phyloP scores from a whole-genome alignment of 495 filamentous ascomycete species.

The Aspergillus asperescens region DNA sequence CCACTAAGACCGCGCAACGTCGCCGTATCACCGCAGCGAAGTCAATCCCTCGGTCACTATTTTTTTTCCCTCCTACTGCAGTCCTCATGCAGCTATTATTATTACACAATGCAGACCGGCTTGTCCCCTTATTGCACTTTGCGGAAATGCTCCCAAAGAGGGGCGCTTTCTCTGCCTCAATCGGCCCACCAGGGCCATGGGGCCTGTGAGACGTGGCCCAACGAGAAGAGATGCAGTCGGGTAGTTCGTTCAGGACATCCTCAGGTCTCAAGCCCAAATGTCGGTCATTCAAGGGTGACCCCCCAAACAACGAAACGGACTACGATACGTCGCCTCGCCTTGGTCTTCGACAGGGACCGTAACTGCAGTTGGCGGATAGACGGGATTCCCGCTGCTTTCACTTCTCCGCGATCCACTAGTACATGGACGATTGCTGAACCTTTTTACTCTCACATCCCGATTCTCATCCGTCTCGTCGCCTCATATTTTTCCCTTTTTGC shows the following conservation, averaged over 20 bases:
- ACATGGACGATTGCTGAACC: slow-evolving; percentile 21
- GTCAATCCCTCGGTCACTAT: slow-evolving; percentile 8
- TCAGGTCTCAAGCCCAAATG: slow-evolving; percentile 23
- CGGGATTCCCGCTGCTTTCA: slow-evolving; percentile 16
- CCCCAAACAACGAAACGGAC: slow-evolving; percentile 30
- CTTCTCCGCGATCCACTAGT: slow-evolving; percentile 27
- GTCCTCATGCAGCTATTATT: slow-evolving; percentile 15
- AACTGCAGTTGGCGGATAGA: slow-evolving; percentile 15
- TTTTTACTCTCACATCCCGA: slow-evolving; percentile 23
- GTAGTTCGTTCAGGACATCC: slow-evolving; percentile 38
- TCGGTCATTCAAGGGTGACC: slow-evolving; percentile 18
- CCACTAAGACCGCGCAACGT: slow-evolving; percentile 14
- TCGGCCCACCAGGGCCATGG: slow-evolving; percentile 22
- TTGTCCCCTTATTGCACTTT: slow-evolving; percentile 22
- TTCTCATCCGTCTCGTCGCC: slow-evolving; percentile 17
- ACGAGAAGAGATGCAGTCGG: slow-evolving; percentile 31
- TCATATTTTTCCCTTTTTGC: slow-evolving; percentile 23
- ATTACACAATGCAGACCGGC: slow-evolving; percentile 7
- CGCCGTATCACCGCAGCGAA: slow-evolving; percentile 15
- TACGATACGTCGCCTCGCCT: slow-evolving; percentile 42
- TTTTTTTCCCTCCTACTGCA: slow-evolving; percentile 19
- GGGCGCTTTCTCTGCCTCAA: slow-evolving; percentile 11
- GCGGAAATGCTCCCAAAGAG: slow-evolving; percentile 27
- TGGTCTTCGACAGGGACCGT: slow-evolving; percentile 22
- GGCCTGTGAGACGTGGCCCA: slow-evolving; percentile 41